A percentile compares a stretch with the other conserved stretches of the same genome.
These are phyloP conservation scores for Helianthus tuberosus DNA, from an alignment of 129 eudicot species.

Conservation along the genomic window DNA sequence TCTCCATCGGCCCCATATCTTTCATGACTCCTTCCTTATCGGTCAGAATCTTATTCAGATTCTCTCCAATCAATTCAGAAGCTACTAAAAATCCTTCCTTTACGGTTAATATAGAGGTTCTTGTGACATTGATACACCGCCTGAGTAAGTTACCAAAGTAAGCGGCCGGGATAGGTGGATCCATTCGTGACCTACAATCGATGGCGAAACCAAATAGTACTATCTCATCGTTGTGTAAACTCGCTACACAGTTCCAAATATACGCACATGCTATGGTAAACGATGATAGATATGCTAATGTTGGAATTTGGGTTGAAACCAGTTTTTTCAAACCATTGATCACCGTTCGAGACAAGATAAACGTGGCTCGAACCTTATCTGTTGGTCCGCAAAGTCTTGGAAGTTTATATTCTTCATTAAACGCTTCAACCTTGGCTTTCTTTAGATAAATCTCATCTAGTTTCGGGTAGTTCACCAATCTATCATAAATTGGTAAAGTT, in stretches of 20 bases:
- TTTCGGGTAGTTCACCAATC: not conserved
- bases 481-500: not conserved
- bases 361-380: constrained; percentile 6
- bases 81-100: not conserved
- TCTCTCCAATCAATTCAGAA: not conserved
- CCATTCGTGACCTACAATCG: not conserved
- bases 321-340: not conserved
- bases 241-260: not conserved
- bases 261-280: not conserved
- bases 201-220: not conserved
- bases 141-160: not conserved
- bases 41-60: not conserved
- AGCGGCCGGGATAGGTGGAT: not conserved
- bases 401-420: not conserved
- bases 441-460: not conserved
- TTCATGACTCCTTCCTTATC: not conserved
- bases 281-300: not conserved
- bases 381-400: not conserved
- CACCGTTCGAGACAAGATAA: not conserved
- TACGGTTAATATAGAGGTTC: not conserved
- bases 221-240: not conserved
- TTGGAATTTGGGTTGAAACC: not conserved
- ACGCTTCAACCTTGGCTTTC: not conserved
- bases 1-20: not conserved
- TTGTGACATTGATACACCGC: not conserved